Conservation (phyloP, 148 eudicot genomes). For the Limonium bicolor region DNA sequence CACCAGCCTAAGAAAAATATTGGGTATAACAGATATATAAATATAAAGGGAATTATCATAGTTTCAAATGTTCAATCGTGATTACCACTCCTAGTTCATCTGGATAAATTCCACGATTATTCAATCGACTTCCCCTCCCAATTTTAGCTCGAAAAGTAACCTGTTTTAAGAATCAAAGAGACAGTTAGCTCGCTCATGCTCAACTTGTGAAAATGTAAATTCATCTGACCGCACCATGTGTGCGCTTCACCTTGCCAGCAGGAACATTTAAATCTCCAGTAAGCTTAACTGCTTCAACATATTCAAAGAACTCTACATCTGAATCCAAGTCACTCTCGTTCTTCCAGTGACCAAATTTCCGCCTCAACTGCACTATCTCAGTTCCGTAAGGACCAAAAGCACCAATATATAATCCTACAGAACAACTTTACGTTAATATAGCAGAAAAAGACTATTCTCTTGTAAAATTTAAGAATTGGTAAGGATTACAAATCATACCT, state of each 20-base stretch:
- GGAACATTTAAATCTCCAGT: slow-evolving; percentile 94
- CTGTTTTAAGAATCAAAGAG: slow-evolving; percentile 19
- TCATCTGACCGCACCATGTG: too few relatives aligned
- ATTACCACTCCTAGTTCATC: slow-evolving; percentile 95
- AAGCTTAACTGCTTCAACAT: slow-evolving; percentile 97
- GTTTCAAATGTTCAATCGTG: background rate
- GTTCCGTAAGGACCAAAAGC: slow-evolving; percentile 94
- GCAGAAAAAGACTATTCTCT: background rate
- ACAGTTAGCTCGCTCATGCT: background rate
- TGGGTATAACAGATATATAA: background rate
- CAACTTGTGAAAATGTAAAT: slow-evolving; percentile 1
- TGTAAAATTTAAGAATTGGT: slow-evolving; percentile 3
- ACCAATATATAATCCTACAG: slow-evolving; percentile 82
- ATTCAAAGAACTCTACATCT: slow-evolving; percentile 86
- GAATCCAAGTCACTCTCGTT: slow-evolving; percentile 29
- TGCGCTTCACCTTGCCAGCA: slow-evolving; percentile 86
- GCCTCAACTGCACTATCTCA: slow-evolving; percentile 85
- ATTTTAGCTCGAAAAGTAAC: slow-evolving; percentile 93
- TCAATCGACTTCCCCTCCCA: slow-evolving; percentile 51
- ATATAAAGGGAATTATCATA: background rate
- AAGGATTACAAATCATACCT: slow-evolving; percentile 27
- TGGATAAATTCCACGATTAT: slow-evolving; percentile 75
- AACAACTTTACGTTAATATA: too few relatives aligned
- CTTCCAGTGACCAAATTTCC: slow-evolving; percentile 91
- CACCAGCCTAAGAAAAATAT: too few relatives aligned